Evolutionary conservation across 371 early-diverging fungal species (phyloP).

Genomic region (Syncephalastrum racemosum): DNA sequence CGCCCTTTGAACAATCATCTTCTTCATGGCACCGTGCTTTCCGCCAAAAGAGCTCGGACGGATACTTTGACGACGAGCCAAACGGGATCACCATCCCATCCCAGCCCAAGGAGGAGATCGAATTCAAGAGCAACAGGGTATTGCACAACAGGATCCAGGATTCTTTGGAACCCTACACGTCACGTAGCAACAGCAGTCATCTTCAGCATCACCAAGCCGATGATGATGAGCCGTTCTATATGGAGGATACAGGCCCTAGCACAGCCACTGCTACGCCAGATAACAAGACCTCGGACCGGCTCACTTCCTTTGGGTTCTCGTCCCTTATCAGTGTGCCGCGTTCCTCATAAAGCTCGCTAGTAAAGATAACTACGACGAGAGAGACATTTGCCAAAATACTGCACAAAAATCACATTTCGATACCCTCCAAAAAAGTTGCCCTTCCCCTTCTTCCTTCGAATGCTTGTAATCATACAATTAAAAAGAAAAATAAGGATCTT

Average conservation of each 20-base stretch:
- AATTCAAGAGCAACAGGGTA: too few species aligned
- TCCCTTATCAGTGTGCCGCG: conserved; percentile 21
- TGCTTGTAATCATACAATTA: neutral
- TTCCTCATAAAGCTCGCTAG: conserved; percentile 12
- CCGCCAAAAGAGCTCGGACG: neutral
- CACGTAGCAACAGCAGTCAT: conserved; percentile 21
- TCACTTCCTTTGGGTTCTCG: conserved; percentile 23
- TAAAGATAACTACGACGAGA: neutral
- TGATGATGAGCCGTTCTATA: conserved; percentile 42
- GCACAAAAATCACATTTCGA: neutral
- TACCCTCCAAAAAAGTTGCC: conserved; percentile 11
- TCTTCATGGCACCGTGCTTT: conserved; percentile 2
- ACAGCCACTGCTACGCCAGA: conserved; percentile 1
- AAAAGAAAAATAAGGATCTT: conserved; percentile 2
- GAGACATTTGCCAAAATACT: too few species aligned
- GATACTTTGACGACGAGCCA: too few species aligned
- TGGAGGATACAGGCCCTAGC: conserved; percentile 33
- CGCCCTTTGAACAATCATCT: conserved; percentile 9
- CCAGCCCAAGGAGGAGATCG: too few species aligned
- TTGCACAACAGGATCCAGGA: too few species aligned
- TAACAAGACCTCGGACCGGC: conserved; percentile 6
- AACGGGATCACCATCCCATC: conserved; percentile 23
- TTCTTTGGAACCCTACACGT: too few species aligned
- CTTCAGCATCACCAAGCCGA: conserved; percentile 33
- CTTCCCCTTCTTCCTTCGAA: conserved; percentile 4